Conservation (phyloP, 768 basidiomycete species). For the Hypholoma sublateritium region DNA sequence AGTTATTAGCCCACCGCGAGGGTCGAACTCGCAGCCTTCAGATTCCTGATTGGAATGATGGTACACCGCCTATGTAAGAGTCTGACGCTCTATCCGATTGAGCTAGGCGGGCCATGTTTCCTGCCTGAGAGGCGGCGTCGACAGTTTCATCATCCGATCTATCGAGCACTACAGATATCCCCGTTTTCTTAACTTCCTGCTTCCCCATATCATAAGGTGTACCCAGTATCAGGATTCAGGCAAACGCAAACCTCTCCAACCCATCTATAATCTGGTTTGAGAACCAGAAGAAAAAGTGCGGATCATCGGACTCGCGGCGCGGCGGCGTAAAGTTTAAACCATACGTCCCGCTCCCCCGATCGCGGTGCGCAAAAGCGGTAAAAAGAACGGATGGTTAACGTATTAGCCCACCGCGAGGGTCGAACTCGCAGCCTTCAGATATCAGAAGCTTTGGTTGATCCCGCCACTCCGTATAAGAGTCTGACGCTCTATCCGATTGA, state of each 20-base stretch:
- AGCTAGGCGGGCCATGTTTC: slow-evolving; percentile 6
- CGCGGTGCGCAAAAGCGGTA: neutral
- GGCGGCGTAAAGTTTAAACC: neutral
- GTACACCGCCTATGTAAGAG: slow-evolving; percentile 35
- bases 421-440: slow-evolving; percentile 69
- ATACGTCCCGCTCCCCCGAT: neutral
- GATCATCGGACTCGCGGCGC: neutral
- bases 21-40: slow-evolving; percentile 86
- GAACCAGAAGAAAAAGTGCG: no score
- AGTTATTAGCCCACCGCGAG: slow-evolving; percentile 72
- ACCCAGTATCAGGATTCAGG: no score
- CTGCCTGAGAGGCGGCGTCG: neutral
- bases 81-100: slow-evolving; percentile 72
- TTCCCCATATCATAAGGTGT: no score
- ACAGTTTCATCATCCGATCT: neutral
- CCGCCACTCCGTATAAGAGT: slow-evolving; percentile 25
- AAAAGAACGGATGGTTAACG: neutral
- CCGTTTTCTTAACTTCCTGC: no score
- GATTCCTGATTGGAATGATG: slow-evolving; percentile 36
- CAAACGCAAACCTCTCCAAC: no score
- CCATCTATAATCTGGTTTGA: no score
- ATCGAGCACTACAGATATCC: no score
- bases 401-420: neutral
- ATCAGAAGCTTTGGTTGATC: neutral
- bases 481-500: slow-evolving; percentile 56